These are phyloP conservation scores for Roridomyces roridus DNA, from an alignment of 768 basidiomycete genomes.

Conservation along the genomic window DNA sequence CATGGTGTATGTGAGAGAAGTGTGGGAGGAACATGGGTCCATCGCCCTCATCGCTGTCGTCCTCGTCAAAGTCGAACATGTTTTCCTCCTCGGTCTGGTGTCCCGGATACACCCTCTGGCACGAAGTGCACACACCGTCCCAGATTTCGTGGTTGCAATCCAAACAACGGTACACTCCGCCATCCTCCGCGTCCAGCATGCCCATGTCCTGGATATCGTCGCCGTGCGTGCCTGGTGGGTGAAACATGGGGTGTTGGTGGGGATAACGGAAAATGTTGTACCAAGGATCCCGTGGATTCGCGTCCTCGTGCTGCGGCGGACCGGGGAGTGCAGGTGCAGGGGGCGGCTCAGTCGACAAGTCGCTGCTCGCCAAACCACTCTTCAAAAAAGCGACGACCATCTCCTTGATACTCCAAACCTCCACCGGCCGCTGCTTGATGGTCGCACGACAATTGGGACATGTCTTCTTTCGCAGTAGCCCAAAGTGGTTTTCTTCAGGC, in stretches of 20 bases:
- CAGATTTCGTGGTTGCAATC: conserved; percentile 83
- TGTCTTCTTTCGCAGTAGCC: conserved; percentile 60
- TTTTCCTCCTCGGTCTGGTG: conserved; percentile 45
- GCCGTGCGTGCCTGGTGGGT: conserved; percentile 25
- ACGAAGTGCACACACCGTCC: conserved; percentile 68
- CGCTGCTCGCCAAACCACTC: conserved; percentile 56
- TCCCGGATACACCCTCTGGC: conserved; percentile 64
- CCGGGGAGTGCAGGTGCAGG: conserved; percentile 33
- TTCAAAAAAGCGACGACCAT: conserved; percentile 60
- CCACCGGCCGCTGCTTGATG: conserved; percentile 66
- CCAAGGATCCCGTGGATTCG: conserved; percentile 61
- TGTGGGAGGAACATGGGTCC: conserved; percentile 2
- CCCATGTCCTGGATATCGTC: conserved; percentile 53
- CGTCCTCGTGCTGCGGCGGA: conserved; percentile 25
- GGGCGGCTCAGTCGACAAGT: conserved; percentile 29
- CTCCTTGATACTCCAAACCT: conserved; percentile 74
- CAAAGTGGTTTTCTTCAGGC: conserved; percentile 51
- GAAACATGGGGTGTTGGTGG: conserved; percentile 30
- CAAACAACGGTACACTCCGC: conserved; percentile 76
- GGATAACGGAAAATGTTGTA: conserved; percentile 59
- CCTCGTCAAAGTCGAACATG: conserved; percentile 36
- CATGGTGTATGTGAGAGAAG: neutral
- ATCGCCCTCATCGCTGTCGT: conserved; percentile 33
- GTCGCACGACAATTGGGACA: conserved; percentile 78
- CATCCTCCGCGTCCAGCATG: conserved; percentile 76